Base-by-base conservation (phyloP, 495 filamentous ascomycete genomes). In the Penicillium ochrochloron region DNA sequence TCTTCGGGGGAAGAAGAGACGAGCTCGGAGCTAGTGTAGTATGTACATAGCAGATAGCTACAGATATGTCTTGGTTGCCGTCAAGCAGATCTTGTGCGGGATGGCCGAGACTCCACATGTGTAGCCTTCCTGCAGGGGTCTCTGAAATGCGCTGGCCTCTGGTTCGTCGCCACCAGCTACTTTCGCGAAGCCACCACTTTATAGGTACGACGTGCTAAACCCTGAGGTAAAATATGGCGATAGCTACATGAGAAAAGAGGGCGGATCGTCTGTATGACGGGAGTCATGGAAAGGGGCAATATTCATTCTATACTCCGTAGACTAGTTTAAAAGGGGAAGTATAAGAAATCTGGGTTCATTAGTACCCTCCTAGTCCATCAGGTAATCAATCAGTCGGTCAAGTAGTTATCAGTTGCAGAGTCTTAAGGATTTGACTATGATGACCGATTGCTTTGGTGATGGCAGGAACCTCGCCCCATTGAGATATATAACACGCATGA, bases 101-200 rank as follows among this genome's bases (percentile, higher is more conserved):
- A 29, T 31, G 12, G 9, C 48, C 48, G 48, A 52, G 48, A 52
- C 25, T 31, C 25, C 21, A 48, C 44, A 8, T 8, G 5, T 17
- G 48, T n/a, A 31, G 48, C 48, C 48, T 52, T 52, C 27, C 48
- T 31, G 27, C 48, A 31, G 48, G 48, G 48, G 27, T 52, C 25
- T 52, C 8, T 41, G 37, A 41, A 19, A 44, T 44, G 42, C 7
- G 42, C 9, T 44, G n/a, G 15, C 44, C 19, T 48, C 44, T 25
- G 44, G 44, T 48, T 48, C 44, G 44, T 48, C 44, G 44, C 44
- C 44, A 48, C 44, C 44, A 48, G 44, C 21, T 23, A 10, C 19
- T 7, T 48, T 23, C 19, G 19, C 12, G 44, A 48, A 48, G 21
- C 19, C 44, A 23, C 44, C 21, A 48, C 19, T 48, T 12, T 23